A percentile compares a stretch with the other conserved stretches of the same genome.
Conservation (phyloP, 139 green algal genomes). For the Coelastrella sp. region DNA sequence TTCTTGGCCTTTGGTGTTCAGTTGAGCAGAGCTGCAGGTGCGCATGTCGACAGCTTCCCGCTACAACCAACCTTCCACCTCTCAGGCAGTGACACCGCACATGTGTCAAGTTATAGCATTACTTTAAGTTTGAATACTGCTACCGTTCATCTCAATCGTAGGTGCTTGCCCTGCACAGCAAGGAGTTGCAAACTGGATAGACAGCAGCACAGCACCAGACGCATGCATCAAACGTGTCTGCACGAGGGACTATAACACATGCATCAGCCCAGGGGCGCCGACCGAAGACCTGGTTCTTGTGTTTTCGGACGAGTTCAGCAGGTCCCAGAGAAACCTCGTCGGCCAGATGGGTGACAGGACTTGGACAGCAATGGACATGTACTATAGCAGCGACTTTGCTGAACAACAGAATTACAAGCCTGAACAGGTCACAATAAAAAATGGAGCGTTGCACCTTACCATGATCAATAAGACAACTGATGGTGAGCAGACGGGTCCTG, state of each 20-base stretch:
- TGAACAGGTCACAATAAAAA: background rate
- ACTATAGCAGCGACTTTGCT: constrained; percentile 59
- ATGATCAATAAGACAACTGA: background rate
- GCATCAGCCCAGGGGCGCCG: background rate
- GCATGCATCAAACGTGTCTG: constrained; percentile 52
- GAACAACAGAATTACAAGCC: constrained; percentile 51
- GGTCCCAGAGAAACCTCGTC: background rate
- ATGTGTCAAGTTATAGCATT: no score
- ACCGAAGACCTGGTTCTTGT: constrained; percentile 53
- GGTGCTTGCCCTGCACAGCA: background rate
- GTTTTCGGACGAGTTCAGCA: constrained; percentile 67
- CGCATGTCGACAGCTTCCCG: background rate
- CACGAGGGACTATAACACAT: background rate
- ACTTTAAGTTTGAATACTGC: no score
- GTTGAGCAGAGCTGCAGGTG: background rate
- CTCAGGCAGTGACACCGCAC: no score
- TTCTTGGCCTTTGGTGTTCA: background rate
- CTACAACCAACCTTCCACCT: no score
- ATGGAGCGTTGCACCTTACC: background rate
- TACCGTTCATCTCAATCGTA: no score
- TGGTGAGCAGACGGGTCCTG: no score
- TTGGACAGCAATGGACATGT: constrained; percentile 52
- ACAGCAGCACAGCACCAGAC: constrained; percentile 36
- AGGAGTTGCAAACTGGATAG: constrained; percentile 49
- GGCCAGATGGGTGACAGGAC: constrained; percentile 1